A percentile compares a stretch with the other conserved stretches of the same genome.
Evolutionary conservation across 345 rosid genomes (phyloP).

Genomic region (Populus nigra): DNA sequence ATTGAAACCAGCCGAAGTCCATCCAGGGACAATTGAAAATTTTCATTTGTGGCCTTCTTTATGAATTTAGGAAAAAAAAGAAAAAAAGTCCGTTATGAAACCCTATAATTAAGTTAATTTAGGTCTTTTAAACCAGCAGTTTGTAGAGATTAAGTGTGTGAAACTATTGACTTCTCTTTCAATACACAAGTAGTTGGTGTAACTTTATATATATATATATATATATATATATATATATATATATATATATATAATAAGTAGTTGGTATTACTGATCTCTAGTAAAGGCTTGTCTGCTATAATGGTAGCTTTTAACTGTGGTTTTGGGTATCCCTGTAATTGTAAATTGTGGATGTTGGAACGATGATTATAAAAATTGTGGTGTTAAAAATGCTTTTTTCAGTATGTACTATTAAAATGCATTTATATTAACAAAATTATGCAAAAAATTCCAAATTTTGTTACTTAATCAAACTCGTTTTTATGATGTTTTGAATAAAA

Average conservation of each 20-base stretch:
- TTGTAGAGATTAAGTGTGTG: neutral
- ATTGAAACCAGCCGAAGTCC: neutral
- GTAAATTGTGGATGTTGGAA: neutral
- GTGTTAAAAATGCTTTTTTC: neutral
- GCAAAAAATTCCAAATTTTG: neutral
- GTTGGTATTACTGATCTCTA: too few relatives aligned
- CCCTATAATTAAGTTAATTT: neutral
- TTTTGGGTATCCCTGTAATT: neutral
- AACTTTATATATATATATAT: neutral
- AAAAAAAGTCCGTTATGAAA: neutral
- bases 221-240: neutral
- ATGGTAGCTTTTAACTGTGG: neutral
- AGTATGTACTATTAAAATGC: neutral
- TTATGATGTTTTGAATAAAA: too few relatives aligned
- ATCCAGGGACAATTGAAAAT: neutral
- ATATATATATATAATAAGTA: neutral
- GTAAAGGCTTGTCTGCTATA: neutral
- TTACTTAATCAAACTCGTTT: too few relatives aligned
- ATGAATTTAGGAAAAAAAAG: neutral
- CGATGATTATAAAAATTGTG: neutral
- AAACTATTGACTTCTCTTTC: neutral
- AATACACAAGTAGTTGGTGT: neutral
- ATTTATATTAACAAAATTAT: neutral
- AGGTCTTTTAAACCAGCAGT: neutral
- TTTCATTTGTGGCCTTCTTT: constrained; percentile 17